These are phyloP conservation scores for Verticillium isaacii DNA, from an alignment of 2,329 filamentous ascomycete species.

Conservation along the genomic window DNA sequence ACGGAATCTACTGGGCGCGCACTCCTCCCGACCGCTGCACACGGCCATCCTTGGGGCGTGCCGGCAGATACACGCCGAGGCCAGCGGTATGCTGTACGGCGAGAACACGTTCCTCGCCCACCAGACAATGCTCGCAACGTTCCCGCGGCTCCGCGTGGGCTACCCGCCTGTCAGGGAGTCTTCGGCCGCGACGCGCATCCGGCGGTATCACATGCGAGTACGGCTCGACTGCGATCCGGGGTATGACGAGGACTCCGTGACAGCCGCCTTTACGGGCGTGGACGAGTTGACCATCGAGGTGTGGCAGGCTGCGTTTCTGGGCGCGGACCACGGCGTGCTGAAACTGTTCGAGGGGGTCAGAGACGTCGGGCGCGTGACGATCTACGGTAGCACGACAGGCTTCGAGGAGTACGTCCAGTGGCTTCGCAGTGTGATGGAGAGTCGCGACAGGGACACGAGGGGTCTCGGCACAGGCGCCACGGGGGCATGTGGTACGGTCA, in stretches of 20 bases:
- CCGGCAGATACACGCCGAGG: conserved; percentile 36
- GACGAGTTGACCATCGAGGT: conserved; percentile 35
- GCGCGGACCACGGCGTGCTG: conserved; percentile 31
- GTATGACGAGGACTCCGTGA: conserved; percentile 23
- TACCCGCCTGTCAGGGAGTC: conserved; percentile 25
- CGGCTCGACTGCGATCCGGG: conserved; percentile 34
- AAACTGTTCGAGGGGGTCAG: conserved; percentile 36
- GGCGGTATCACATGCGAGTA: conserved; percentile 32
- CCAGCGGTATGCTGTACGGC: conserved; percentile 34
- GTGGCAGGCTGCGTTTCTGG: conserved; percentile 31
- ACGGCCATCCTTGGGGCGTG: conserved; percentile 33
- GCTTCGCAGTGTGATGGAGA: conserved; percentile 32
- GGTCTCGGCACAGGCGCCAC: background rate
- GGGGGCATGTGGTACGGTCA: background rate
- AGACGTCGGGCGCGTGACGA: conserved; percentile 28
- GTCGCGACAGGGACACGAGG: background rate
- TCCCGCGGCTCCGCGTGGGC: conserved; percentile 31
- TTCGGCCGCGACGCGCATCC: conserved; percentile 25
- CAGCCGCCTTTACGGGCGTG: conserved; percentile 28
- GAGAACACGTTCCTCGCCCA: conserved; percentile 40
- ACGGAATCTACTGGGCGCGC: background rate
- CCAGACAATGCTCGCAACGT: conserved; percentile 30
- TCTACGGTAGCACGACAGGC: conserved; percentile 32
- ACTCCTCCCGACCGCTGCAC: conserved; percentile 18
- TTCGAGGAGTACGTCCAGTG: conserved; percentile 37